phyloP scores from a whole-genome alignment of 1,139 yeast species.

The Yamadazyma epiphylla region DNA sequence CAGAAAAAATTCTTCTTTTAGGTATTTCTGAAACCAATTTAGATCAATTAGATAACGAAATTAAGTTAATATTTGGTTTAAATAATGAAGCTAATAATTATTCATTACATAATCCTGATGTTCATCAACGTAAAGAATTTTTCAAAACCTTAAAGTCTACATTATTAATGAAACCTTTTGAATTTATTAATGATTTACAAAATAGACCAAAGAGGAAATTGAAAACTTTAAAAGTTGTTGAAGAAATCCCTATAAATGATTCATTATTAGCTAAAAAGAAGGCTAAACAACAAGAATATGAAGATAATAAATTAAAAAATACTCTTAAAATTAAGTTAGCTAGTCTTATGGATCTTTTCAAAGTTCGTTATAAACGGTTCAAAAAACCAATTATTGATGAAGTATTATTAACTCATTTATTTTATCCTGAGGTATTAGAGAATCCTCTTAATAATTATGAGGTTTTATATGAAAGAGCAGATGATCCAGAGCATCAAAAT shows the following conservation, averaged over 20 bases:
- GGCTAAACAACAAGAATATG: slow-evolving; percentile 53
- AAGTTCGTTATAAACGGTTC: slow-evolving; percentile 81
- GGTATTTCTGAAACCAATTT: slow-evolving; percentile 62
- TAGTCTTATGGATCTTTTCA: slow-evolving; percentile 85
- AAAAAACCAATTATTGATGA: slow-evolving; percentile 90
- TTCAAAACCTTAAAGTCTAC: slow-evolving; percentile 57
- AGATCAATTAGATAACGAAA: slow-evolving; percentile 31
- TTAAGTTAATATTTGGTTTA: slow-evolving; percentile 51
- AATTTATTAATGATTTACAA: slow-evolving; percentile 49
- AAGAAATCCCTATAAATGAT: slow-evolving; percentile 11
- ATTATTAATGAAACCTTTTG: slow-evolving; percentile 63
- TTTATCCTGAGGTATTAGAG: slow-evolving; percentile 51
- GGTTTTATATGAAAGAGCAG: slow-evolving; percentile 50
- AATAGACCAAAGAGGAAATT: slow-evolving; percentile 49
- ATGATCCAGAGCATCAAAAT: slow-evolving; percentile 48
- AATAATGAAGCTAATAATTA: slow-evolving; percentile 44
- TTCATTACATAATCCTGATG: slow-evolving; percentile 39
- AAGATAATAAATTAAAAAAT: slow-evolving; percentile 81
- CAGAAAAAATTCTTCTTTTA: slow-evolving; percentile 72
- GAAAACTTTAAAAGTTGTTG: slow-evolving; percentile 29
- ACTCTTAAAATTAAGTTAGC: slow-evolving; percentile 80
- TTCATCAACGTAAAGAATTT: slow-evolving; percentile 41
- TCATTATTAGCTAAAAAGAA: slow-evolving; percentile 23
- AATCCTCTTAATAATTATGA: slow-evolving; percentile 40
- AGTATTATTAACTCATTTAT: slow-evolving; percentile 63